Evolutionary conservation across 768 basidiomycete genomes (phyloP).

Genomic region (Agaricus blazei): DNA sequence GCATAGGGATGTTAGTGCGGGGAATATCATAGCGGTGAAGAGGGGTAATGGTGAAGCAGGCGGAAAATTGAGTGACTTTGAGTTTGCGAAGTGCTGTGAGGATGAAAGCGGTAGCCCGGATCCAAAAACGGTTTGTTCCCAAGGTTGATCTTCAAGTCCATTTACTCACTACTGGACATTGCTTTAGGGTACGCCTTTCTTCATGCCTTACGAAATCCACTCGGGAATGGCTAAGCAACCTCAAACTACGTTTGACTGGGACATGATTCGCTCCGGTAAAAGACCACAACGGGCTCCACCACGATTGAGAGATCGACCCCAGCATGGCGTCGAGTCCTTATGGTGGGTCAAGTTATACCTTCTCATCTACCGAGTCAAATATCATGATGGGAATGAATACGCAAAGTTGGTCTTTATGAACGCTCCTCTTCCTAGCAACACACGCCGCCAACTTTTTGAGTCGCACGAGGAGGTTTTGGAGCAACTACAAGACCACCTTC

Average conservation of each 20-base stretch:
- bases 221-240: neutral
- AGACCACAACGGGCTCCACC: too few species aligned
- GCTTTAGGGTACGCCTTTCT: constrained; percentile 8
- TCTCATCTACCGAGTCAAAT: neutral
- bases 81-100: constrained; percentile 8
- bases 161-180: neutral
- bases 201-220: constrained; percentile 11
- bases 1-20: constrained; percentile 8
- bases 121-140: neutral
- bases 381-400: neutral
- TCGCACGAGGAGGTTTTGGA: neutral
- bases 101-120: neutral
- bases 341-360: constrained; percentile 7
- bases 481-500: neutral
- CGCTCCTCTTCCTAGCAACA: neutral
- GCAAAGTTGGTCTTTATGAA: neutral
- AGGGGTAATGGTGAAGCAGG: neutral
- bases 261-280: too few species aligned
- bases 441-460: neutral
- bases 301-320: neutral
- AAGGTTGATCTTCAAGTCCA: neutral
- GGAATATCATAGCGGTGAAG: constrained; percentile 4
- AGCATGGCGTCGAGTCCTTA: constrained; percentile 8
- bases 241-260: too few species aligned
- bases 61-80: constrained; percentile 9